Evolutionary conservation across 108 stramenopile species (phyloP).

Genomic region (Nannochloropsis granulata): DNA sequence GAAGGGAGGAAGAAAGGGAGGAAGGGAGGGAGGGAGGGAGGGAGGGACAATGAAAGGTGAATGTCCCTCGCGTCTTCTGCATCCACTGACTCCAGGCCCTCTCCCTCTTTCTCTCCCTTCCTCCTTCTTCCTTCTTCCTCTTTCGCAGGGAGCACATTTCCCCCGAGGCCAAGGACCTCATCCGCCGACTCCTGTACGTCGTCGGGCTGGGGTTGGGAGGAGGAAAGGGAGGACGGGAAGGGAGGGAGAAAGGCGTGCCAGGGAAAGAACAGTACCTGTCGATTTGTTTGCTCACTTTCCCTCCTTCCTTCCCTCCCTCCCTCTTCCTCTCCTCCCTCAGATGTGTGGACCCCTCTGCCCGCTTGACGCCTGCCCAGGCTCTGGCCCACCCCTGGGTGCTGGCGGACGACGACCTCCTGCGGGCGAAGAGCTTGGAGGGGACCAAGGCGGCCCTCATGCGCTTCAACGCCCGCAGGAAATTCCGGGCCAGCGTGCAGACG

Average conservation of each 20-base stretch:
- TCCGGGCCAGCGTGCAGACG: background rate
- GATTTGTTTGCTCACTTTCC: background rate
- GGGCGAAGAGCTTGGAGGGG: slow-evolving; percentile 1
- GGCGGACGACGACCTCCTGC: slow-evolving; percentile 15
- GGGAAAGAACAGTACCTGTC: background rate
- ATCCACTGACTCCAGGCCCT: background rate
- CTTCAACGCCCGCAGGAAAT: slow-evolving; percentile 31
- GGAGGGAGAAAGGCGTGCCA: background rate
- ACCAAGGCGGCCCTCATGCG: slow-evolving; percentile 13
- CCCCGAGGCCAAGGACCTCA: slow-evolving; percentile 20
- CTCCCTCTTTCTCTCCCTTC: slow-evolving; percentile 16
- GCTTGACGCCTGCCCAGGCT: slow-evolving; percentile 12
- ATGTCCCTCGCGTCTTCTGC: background rate
- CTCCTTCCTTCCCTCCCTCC: background rate
- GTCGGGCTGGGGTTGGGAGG: slow-evolving; percentile 1
- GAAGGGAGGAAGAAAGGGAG: no score
- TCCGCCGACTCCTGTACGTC: slow-evolving; percentile 25
- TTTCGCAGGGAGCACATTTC: background rate
- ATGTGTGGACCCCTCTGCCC: background rate
- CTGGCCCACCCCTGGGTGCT: slow-evolving; percentile 27
- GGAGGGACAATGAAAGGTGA: background rate
- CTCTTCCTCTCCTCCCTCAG: background rate
- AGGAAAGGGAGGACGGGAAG: background rate
- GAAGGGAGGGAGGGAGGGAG: background rate
- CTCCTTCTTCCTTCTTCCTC: background rate